Conservation (phyloP, 2,329 filamentous ascomycete genomes). For the Apiospora pterosperma region DNA sequence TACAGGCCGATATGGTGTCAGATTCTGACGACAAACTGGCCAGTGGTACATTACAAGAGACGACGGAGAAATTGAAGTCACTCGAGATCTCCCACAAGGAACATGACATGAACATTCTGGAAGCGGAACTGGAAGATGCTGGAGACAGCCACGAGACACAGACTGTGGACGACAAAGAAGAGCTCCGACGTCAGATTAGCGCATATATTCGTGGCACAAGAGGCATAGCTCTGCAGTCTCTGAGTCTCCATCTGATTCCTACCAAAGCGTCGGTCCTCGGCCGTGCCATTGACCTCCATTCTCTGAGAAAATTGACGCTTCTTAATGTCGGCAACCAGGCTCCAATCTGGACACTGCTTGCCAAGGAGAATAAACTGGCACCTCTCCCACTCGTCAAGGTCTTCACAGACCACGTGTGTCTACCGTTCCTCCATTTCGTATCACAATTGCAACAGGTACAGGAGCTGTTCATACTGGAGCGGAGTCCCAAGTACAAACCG, state of each 20-base stretch:
- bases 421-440: constrained; percentile 50
- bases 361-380: constrained; percentile 48
- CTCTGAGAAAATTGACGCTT: constrained; percentile 55
- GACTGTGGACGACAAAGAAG: constrained; percentile 7
- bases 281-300: constrained; percentile 53
- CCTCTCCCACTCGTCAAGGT: constrained; percentile 54
- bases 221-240: constrained; percentile 51
- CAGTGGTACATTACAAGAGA: constrained; percentile 9
- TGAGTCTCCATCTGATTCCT: constrained; percentile 58
- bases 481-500: constrained; percentile 46
- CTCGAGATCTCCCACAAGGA: constrained; percentile 30
- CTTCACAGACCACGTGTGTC: constrained; percentile 61
- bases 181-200: constrained; percentile 28
- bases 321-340: constrained; percentile 62
- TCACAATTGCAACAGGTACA: constrained; percentile 49
- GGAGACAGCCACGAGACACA: constrained; percentile 27
- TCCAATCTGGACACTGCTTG: constrained; percentile 55
- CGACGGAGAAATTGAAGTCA: constrained; percentile 14
- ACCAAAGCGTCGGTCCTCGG: constrained; percentile 56
- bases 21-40: not conserved
- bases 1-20: not conserved
- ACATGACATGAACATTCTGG: constrained; percentile 31
- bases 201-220: constrained; percentile 57
- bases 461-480: constrained; percentile 59
- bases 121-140: constrained; percentile 33